These are phyloP conservation scores for Verticillium longisporum DNA, from an alignment of 2,329 filamentous ascomycete species.

Conservation along the genomic window DNA sequence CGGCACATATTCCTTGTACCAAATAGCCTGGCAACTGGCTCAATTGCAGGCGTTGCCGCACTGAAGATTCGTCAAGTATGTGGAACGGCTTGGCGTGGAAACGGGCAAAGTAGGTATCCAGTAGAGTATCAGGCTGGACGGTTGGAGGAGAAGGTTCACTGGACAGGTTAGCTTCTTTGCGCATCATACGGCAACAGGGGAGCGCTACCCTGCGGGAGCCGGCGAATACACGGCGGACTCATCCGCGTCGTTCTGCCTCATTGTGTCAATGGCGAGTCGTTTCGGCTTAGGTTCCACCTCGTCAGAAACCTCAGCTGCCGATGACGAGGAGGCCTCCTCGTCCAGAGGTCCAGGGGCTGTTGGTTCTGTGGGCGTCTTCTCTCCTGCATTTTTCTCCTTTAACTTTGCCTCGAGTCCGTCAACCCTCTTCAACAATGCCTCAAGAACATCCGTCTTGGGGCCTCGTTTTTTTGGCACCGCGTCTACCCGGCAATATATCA, in stretches of 20 bases:
- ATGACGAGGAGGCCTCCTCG: slow-evolving; percentile 16
- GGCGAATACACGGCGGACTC: slow-evolving; percentile 38
- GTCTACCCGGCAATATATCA: slow-evolving; percentile 42
- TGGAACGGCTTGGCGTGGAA: slow-evolving; percentile 79
- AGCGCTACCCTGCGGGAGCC: slow-evolving; percentile 25
- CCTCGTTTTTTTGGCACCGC: slow-evolving; percentile 85
- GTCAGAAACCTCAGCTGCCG: slow-evolving; percentile 17
- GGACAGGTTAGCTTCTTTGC: slow-evolving; percentile 4
- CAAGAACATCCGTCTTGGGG: slow-evolving; percentile 83
- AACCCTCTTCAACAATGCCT: slow-evolving; percentile 76
- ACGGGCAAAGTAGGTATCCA: slow-evolving; percentile 74
- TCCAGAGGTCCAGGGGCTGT: slow-evolving; percentile 12
- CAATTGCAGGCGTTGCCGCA: slow-evolving; percentile 64
- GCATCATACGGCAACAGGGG: not conserved
- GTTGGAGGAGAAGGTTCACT: slow-evolving; percentile 39
- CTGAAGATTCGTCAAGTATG: slow-evolving; percentile 70
- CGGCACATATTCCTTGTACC: slow-evolving; percentile 51
- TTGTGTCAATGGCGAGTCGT: slow-evolving; percentile 27
- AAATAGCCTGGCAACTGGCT: slow-evolving; percentile 56
- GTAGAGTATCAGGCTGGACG: slow-evolving; percentile 52
- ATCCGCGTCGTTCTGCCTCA: slow-evolving; percentile 20
- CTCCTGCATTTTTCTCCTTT: slow-evolving; percentile 55
- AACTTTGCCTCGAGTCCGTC: slow-evolving; percentile 78
- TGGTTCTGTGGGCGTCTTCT: slow-evolving; percentile 16
- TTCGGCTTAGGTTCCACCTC: slow-evolving; percentile 33